A percentile compares a stretch with the other conserved stretches of the same genome.
Evolutionary conservation across 805 yeast genomes (phyloP).

Genomic region (Saturnispora kantuleensis): DNA sequence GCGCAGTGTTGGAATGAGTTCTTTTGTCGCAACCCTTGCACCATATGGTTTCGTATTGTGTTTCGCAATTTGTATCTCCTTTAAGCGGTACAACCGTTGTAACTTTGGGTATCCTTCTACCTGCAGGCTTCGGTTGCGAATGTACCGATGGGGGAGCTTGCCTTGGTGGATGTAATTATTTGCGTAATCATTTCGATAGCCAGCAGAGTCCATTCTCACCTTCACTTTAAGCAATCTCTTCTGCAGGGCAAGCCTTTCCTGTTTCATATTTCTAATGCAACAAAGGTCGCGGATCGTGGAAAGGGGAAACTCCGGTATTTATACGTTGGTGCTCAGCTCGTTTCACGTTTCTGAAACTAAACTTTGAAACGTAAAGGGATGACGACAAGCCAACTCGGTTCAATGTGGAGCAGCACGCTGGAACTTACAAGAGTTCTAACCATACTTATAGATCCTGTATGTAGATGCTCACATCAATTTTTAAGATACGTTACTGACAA

Average conservation of each 20-base stretch:
- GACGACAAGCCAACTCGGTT: neutral
- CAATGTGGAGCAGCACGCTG: neutral
- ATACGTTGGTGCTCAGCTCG: neutral
- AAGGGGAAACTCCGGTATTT: neutral
- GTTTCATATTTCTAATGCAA: neutral
- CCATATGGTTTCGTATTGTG: constrained; percentile 62
- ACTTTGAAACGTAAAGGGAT: neutral
- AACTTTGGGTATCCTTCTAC: constrained; percentile 83
- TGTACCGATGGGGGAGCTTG: constrained; percentile 48
- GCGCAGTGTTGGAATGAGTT: constrained; percentile 48
- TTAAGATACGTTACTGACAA: neutral
- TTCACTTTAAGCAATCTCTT: neutral
- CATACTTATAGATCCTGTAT: neutral
- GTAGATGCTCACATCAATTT: neutral
- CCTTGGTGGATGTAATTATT: constrained; percentile 59
- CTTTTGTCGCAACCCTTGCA: constrained; percentile 38
- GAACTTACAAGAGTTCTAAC: neutral
- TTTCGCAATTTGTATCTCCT: constrained; percentile 43
- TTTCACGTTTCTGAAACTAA: neutral
- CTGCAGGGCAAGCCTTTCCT: neutral
- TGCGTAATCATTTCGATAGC: constrained; percentile 59
- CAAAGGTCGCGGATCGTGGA: neutral
- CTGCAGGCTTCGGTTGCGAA: constrained; percentile 57
- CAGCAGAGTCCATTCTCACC: neutral
- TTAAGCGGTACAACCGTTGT: constrained; percentile 55